Percentiles rank a stretch among this genome's conserved stretches.
These are phyloP conservation scores for Aspergillus costaricaensis DNA, from an alignment of 2,329 filamentous ascomycete genomes.

Conservation along the genomic window DNA sequence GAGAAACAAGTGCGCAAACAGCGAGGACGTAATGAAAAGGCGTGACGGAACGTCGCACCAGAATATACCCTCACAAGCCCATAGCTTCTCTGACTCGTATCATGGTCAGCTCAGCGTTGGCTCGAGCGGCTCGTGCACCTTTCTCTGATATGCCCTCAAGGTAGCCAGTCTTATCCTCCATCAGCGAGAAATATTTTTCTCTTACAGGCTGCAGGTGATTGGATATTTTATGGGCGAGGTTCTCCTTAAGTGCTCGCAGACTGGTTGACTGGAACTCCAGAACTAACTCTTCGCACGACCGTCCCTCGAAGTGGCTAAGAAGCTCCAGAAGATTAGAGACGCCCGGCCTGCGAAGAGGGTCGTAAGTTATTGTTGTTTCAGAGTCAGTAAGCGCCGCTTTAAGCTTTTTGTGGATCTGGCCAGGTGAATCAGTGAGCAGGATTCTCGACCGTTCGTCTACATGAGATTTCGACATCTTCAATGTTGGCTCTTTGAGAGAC, in stretches of 20 bases:
- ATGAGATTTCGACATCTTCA: constrained; percentile 96
- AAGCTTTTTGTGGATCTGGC: constrained; percentile 69
- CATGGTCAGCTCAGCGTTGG: constrained; percentile 37
- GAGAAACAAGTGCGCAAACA: not conserved
- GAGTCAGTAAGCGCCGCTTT: constrained; percentile 76
- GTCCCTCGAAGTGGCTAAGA: constrained; percentile 65
- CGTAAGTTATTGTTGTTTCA: constrained; percentile 67
- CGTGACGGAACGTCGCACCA: not conserved
- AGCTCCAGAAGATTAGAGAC: constrained; percentile 86
- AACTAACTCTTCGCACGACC: constrained; percentile 50
- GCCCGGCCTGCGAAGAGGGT: constrained; percentile 69
- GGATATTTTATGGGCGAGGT: constrained; percentile 54
- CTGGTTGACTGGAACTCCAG: constrained; percentile 46
- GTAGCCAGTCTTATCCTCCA: constrained; percentile 29
- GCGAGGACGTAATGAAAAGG: not conserved
- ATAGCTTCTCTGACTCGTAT: constrained; percentile 31
- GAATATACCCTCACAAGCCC: constrained; percentile 28
- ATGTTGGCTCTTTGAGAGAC: constrained; percentile 74
- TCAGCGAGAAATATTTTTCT: constrained; percentile 36
- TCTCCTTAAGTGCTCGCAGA: constrained; percentile 64
- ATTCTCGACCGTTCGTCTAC: constrained; percentile 72
- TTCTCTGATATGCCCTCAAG: constrained; percentile 35
- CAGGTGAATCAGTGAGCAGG: constrained; percentile 70
- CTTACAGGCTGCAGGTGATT: constrained; percentile 35
- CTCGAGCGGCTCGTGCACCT: constrained; percentile 33